Evolutionary conservation across 257 asterid species (phyloP), one percentile per base, ranked within the genome.

Genomic region (Solanum boliviense): DNA sequence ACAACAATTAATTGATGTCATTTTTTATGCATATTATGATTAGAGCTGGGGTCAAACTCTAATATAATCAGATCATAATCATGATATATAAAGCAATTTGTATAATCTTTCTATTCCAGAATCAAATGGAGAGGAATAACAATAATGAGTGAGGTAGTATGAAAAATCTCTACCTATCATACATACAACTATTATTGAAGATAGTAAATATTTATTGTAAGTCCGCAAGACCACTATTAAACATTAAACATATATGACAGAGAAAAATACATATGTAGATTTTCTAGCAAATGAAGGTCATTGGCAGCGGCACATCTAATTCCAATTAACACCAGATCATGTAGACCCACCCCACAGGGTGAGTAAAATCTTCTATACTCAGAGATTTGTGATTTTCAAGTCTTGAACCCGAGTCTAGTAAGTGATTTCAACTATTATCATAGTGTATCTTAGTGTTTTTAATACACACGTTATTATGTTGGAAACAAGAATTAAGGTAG

Each of bases 1-100:
- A 71, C 82, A 81, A 84, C 86, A 88, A 32, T 81, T 35, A 76
- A 84, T 74, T 58, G 52, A 84, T 85, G 88, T 87, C 74, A 86
- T 73, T 88, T 67, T 87, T 86, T 44, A 21, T 31, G 38, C 41
- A 31, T 71, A 87, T 67, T 62, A 68, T 83, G 70, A 85, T 62
- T 85, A 85, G 70, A 68, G 70, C 3, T 44, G 62, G 34, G 74
- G 84, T 46, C 84, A 72, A 86, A 44, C 84, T 86, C 52, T 86
- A 71, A 23, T 86, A 18, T 44, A 44, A 39, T 41, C 71, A 46
- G 27, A 70, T 86, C 23, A 86, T 84, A 70, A 84, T 86, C 52
- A 21, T 27, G 31, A 70, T 2, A 46, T 21, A 16, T 18, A 65
- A 29, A 60, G 60, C 27, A 41, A 65, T 23, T 21, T 34, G 31